Evolutionary conservation across 2,329 filamentous ascomycete species (phyloP).

Genomic region (Alternaria sp.): DNA sequence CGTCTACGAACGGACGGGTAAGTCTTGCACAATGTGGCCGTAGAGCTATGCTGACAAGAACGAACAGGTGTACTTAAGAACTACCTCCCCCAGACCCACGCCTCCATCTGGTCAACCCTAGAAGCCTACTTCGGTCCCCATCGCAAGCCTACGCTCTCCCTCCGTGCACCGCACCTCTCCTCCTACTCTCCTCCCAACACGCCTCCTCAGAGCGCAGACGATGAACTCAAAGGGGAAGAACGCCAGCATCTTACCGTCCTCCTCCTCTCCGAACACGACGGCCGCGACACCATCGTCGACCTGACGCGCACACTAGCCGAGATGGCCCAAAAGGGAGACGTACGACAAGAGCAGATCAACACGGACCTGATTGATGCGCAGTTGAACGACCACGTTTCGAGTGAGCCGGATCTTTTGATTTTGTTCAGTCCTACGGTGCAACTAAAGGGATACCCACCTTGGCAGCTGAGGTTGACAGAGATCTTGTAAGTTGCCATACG

Average conservation of each 20-base stretch:
- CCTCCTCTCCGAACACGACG: slow-evolving; percentile 85
- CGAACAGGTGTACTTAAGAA: slow-evolving; percentile 80
- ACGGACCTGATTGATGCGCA: slow-evolving; percentile 88
- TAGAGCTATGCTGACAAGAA: slow-evolving; percentile 1
- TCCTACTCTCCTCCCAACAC: slow-evolving; percentile 60
- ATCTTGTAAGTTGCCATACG: slow-evolving; percentile 69
- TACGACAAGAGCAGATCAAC: slow-evolving; percentile 81
- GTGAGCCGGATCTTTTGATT: slow-evolving; percentile 87
- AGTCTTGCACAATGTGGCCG: slow-evolving; percentile 25
- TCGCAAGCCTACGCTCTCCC: slow-evolving; percentile 70
- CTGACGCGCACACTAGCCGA: slow-evolving; percentile 91
- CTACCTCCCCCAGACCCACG: slow-evolving; percentile 84
- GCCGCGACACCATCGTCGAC: slow-evolving; percentile 91
- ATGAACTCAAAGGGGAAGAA: slow-evolving; percentile 29
- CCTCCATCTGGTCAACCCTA: slow-evolving; percentile 78
- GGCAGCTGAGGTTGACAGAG: slow-evolving; percentile 93
- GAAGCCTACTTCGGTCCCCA: slow-evolving; percentile 81
- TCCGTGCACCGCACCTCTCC: slow-evolving; percentile 74
- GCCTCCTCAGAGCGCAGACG: slow-evolving; percentile 45
- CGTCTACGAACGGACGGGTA: slow-evolving; percentile 91
- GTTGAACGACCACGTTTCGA: slow-evolving; percentile 77
- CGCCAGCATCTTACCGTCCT: slow-evolving; percentile 66
- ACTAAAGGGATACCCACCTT: slow-evolving; percentile 90
- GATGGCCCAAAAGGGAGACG: slow-evolving; percentile 90
- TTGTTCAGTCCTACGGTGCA: slow-evolving; percentile 85